phyloP scores from a whole-genome alignment of 192 early-diverging fungal genomes.

The Rhizoclosmatium globosum region DNA sequence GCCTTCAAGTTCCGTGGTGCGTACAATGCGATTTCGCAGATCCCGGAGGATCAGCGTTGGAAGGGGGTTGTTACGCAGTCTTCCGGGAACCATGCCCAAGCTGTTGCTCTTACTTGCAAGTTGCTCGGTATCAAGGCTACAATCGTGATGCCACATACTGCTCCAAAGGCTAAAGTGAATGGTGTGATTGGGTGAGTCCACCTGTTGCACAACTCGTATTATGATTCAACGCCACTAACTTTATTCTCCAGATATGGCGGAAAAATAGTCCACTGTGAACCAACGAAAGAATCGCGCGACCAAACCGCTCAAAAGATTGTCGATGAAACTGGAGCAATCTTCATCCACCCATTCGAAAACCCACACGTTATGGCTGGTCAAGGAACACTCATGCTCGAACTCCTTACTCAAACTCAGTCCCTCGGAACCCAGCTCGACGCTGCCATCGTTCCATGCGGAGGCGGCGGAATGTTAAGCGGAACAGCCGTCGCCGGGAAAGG shows the following conservation, averaged over 20 bases:
- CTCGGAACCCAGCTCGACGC: slow-evolving; percentile 48
- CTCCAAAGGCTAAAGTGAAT: slow-evolving; percentile 56
- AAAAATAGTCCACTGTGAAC: slow-evolving; percentile 56
- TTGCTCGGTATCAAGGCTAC: slow-evolving; percentile 48
- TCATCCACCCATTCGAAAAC: slow-evolving; percentile 64
- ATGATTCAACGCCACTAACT: too few relatives aligned
- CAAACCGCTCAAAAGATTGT: slow-evolving; percentile 38
- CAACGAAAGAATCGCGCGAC: slow-evolving; percentile 51
- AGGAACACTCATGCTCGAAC: slow-evolving; percentile 62
- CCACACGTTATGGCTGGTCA: slow-evolving; percentile 64
- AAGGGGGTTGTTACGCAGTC: slow-evolving; percentile 47
- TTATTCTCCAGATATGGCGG: slow-evolving; percentile 69
- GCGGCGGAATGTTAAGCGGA: slow-evolving; percentile 63
- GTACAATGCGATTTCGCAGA: slow-evolving; percentile 51
- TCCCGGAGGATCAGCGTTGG: slow-evolving; percentile 22
- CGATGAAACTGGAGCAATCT: slow-evolving; percentile 52
- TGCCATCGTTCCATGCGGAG: slow-evolving; percentile 62
- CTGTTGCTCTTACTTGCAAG: slow-evolving; percentile 62
- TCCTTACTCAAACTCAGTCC: slow-evolving; percentile 53
- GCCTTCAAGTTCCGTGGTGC: slow-evolving; percentile 70
- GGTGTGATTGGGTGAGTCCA: slow-evolving; percentile 53
- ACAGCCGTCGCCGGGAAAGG: slow-evolving; percentile 52
- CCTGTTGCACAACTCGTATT: too few relatives aligned
- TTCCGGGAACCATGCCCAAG: slow-evolving; percentile 49
- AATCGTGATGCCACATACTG: slow-evolving; percentile 59